A percentile compares a stretch with the other conserved stretches of the same genome.
Conservation (phyloP, 345 rosid species). For the Pugionium dolabratum region DNA sequence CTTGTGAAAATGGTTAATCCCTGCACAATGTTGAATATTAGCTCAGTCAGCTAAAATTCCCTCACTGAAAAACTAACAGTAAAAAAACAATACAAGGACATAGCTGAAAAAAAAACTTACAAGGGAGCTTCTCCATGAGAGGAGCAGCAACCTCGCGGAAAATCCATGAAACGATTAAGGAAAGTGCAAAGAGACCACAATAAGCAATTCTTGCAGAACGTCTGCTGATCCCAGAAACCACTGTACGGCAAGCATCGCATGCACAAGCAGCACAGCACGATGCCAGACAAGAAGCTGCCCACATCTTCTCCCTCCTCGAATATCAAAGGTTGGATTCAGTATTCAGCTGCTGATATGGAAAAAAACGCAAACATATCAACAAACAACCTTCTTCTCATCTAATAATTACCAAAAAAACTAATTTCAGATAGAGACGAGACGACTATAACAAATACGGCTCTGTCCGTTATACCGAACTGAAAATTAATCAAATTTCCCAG, state of each 20-base stretch:
- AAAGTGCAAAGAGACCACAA: conserved; percentile 94
- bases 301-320: conserved; percentile 54
- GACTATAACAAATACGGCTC: not conserved
- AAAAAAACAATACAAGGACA: not conserved
- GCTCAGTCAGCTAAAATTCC: conserved; percentile 1
- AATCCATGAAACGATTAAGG: conserved; percentile 90
- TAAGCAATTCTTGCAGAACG: conserved; percentile 96
- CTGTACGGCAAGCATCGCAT: conserved; percentile 91
- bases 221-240: conserved; percentile 88
- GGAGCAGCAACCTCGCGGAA: conserved; percentile 98
- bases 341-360: conserved; percentile 27
- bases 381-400: conserved; percentile 10
- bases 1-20: conserved; percentile 91
- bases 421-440: not conserved
- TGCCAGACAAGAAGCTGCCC: conserved; percentile 99
- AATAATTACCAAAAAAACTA: conserved; percentile 17
- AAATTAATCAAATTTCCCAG: not conserved
- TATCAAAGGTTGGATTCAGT: conserved; percentile 30
- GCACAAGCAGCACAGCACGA: conserved; percentile 98
- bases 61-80: not conserved
- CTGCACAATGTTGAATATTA: conserved; percentile 44
- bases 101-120: conserved; percentile 48
- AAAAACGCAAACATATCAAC: conserved; percentile 10
- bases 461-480: not conserved
- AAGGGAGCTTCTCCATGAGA: conserved; percentile 95